A percentile compares a stretch with the other conserved stretches of the same genome.
phyloP scores from a whole-genome alignment of 1,284 basidiomycete species.

The Boletellus deceptivus region DNA sequence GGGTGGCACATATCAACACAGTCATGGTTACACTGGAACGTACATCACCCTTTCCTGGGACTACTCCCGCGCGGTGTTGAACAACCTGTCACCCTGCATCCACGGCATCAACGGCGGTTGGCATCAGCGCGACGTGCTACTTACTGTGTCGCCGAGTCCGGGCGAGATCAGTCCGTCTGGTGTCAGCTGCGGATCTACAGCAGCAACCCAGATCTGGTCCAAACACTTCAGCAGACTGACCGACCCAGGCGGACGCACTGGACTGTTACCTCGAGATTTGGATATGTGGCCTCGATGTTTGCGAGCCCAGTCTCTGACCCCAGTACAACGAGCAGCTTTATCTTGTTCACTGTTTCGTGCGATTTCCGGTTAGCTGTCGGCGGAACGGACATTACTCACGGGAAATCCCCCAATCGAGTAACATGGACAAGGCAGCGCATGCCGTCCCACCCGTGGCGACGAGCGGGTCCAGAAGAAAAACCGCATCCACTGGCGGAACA shows the following conservation, averaged over 20 bases:
- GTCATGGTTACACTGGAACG: neutral
- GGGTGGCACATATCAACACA: neutral
- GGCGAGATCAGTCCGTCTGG: slow-evolving; percentile 75
- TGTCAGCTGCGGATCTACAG: slow-evolving; percentile 74
- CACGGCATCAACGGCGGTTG: neutral
- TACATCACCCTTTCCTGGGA: neutral
- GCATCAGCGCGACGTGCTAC: slow-evolving; percentile 26
- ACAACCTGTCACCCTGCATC: slow-evolving; percentile 61
- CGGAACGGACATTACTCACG: slow-evolving; percentile 41
- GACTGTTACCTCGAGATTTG: slow-evolving; percentile 71
- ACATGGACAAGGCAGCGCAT: slow-evolving; percentile 80
- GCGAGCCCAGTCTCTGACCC: slow-evolving; percentile 76
- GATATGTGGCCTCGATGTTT: slow-evolving; percentile 65
- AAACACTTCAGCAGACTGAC: slow-evolving; percentile 2
- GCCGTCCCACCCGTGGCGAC: slow-evolving; percentile 96
- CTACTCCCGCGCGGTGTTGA: slow-evolving; percentile 52
- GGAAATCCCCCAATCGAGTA: slow-evolving; percentile 83
- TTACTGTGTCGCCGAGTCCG: slow-evolving; percentile 85
- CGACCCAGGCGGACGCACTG: neutral
- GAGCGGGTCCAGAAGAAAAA: slow-evolving; percentile 87
- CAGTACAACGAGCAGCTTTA: slow-evolving; percentile 84
- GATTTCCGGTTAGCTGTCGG: neutral
- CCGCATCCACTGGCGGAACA: slow-evolving; percentile 73
- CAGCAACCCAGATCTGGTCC: slow-evolving; percentile 78
- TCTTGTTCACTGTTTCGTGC: slow-evolving; percentile 52